Percentiles rank a stretch among this genome's conserved stretches.
These are phyloP conservation scores for Extremus antarcticus DNA, from an alignment of 495 filamentous ascomycete species.

Conservation along the genomic window DNA sequence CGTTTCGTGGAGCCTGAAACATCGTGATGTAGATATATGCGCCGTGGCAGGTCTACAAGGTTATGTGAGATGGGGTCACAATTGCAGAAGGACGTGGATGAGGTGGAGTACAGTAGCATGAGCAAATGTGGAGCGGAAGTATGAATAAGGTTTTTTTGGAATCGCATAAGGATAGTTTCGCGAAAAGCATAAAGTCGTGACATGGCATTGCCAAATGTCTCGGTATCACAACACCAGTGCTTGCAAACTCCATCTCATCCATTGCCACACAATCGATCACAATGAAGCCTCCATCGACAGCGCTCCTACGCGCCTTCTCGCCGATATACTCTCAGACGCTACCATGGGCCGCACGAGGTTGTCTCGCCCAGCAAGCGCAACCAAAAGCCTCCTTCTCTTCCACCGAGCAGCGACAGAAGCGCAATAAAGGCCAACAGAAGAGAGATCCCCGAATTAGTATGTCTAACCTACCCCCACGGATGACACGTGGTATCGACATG, in stretches of 20 bases:
- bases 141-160: too few species aligned
- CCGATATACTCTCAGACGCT: background rate
- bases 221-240: too few species aligned
- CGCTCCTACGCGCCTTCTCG: slow-evolving; percentile 14
- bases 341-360: slow-evolving; percentile 11
- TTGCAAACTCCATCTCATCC: too few species aligned
- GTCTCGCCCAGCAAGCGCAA: slow-evolving; percentile 7
- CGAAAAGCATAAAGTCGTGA: background rate
- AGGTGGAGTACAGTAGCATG: too few species aligned
- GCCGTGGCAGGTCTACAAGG: too few species aligned
- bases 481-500: too few species aligned
- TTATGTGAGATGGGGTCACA: too few species aligned
- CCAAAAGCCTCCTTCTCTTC: slow-evolving; percentile 20
- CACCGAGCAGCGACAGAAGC: slow-evolving; percentile 14
- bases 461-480: slow-evolving; percentile 16
- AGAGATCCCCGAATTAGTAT: slow-evolving; percentile 36
- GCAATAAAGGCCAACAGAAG: slow-evolving; percentile 13
- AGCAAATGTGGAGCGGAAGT: too few species aligned
- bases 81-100: too few species aligned
- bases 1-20: too few species aligned
- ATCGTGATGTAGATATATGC: too few species aligned
- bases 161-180: too few species aligned
- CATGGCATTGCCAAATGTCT: background rate
- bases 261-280: background rate
- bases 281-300: slow-evolving; percentile 18